phyloP scores from a whole-genome alignment of 2,329 filamentous ascomycete species.

The Juglanconis juglandina region DNA sequence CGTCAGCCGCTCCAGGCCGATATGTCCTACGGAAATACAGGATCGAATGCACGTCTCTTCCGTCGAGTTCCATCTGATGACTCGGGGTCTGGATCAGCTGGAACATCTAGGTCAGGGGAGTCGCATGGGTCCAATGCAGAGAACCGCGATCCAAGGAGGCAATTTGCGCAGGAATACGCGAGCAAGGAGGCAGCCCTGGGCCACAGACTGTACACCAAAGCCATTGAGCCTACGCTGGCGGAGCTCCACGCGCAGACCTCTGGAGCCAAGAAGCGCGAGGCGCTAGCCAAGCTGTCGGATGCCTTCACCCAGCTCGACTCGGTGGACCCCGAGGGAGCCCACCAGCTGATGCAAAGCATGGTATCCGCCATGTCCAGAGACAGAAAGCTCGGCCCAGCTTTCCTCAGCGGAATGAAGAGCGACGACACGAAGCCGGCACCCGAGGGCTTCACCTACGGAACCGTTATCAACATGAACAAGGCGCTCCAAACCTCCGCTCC shows the following conservation, averaged over 20 bases:
- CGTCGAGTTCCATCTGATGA: slow-evolving; percentile 75
- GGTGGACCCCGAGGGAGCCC: slow-evolving; percentile 85
- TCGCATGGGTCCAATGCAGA: slow-evolving; percentile 51
- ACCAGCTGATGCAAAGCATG: slow-evolving; percentile 76
- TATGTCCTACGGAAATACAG: slow-evolving; percentile 89
- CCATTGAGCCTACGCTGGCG: slow-evolving; percentile 77
- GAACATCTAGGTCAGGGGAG: slow-evolving; percentile 34
- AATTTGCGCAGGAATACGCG: slow-evolving; percentile 48
- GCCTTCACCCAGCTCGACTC: slow-evolving; percentile 82
- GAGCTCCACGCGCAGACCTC: slow-evolving; percentile 82
- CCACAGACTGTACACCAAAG: slow-evolving; percentile 74
- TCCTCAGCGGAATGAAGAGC: slow-evolving; percentile 32
- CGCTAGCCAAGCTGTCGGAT: slow-evolving; percentile 76
- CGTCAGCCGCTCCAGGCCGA: slow-evolving; percentile 84
- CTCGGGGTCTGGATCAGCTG: slow-evolving; percentile 39
- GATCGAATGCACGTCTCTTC: slow-evolving; percentile 88
- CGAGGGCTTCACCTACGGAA: slow-evolving; percentile 49
- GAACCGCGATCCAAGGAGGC: slow-evolving; percentile 53
- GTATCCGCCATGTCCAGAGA: slow-evolving; percentile 71
- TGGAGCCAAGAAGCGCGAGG: slow-evolving; percentile 68
- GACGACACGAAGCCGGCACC: slow-evolving; percentile 34
- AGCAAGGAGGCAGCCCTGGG: slow-evolving; percentile 83
- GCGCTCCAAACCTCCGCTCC: slow-evolving; percentile 33
- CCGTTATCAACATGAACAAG: slow-evolving; percentile 55
- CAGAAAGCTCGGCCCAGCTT: slow-evolving; percentile 56